A percentile compares a stretch with the other conserved stretches of the same genome.
phyloP scores from a whole-genome alignment of 202 grass and related monocot species.

The Saccharum hybrid region DNA sequence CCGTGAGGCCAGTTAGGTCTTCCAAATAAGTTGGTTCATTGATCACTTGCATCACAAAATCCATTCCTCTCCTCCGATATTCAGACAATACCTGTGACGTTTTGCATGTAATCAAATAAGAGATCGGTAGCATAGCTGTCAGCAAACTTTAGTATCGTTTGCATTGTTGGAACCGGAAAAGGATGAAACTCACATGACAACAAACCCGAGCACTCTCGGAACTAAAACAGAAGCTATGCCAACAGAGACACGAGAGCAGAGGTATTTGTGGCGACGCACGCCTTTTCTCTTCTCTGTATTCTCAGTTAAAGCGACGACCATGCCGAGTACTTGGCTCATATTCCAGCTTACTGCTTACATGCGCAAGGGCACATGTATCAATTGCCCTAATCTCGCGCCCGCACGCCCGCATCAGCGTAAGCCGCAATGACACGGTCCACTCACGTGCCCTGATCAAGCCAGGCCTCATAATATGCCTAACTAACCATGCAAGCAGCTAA shows the following conservation, averaged over 20 bases:
- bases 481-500: background rate
- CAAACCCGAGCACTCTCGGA: background rate
- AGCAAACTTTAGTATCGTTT: background rate
- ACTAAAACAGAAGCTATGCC: background rate
- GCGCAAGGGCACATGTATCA: background rate
- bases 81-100: slow-evolving; percentile 74
- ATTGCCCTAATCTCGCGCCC: background rate
- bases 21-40: slow-evolving; percentile 91
- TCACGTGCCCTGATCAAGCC: background rate
- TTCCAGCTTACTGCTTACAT: background rate
- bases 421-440: background rate
- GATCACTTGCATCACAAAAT: slow-evolving; percentile 90
- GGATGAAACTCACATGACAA: background rate
- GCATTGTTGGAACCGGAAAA: background rate
- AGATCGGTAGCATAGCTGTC: background rate
- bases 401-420: background rate
- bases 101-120: slow-evolving; percentile 5
- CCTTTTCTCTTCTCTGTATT: background rate
- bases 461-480: background rate
- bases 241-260: background rate
- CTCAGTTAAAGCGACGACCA: background rate
- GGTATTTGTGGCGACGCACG: background rate
- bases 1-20: slow-evolving; percentile 86
- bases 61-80: slow-evolving; percentile 73
- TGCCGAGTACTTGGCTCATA: background rate